Base-by-base conservation (phyloP, 2,329 filamentous ascomycete genomes). In the Fusarium sp. region DNA sequence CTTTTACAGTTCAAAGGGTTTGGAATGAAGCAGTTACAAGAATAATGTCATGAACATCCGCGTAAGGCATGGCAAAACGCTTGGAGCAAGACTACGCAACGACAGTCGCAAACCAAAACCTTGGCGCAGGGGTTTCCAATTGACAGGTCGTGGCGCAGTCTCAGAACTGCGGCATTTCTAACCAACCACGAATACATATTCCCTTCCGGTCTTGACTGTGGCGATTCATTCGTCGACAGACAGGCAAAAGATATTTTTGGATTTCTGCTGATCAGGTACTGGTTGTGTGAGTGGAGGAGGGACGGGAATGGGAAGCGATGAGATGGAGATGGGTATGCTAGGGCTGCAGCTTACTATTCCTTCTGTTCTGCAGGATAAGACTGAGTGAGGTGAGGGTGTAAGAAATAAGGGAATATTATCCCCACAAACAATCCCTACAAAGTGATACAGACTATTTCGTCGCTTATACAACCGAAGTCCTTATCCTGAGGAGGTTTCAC, bases 121-220 rank as follows among this genome's bases (percentile, higher is more conserved):
- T 69, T 61, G 48, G 34, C 42, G 43, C 13, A 50, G 19, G 43
- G 21, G 30, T 48, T 48, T 45, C 49, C 31, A 34, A 34, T 55
- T 58, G 45, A 54, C 52, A 53, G 43, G 41, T 39, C 50, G 67
- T 70, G 67, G 67, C 67, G 67, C 67, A 70, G 67, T 53, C 28
- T 49, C 30, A 56, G 21, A 59, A 48, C 26, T 52, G 63, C 46
- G 62, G 67, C 44, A 67, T 51, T 59, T 67, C 44, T 48, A 34
- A 45, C 21, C 44, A 55, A 34, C 52, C 56, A 54, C 23, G 41
- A 49, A 28, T 25, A 19, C 18, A 26, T n/a, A 25, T 25, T 28
- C 10, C 13, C 21, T 52, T 18, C 12, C 4, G 23, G 12, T 42
- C 14, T 39, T 37, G 41, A 39, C 26, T 51, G 65, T 62, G 65